phyloP scores from a whole-genome alignment of 192 early-diverging fungal genomes.

The Entomortierella chlamydospora region DNA sequence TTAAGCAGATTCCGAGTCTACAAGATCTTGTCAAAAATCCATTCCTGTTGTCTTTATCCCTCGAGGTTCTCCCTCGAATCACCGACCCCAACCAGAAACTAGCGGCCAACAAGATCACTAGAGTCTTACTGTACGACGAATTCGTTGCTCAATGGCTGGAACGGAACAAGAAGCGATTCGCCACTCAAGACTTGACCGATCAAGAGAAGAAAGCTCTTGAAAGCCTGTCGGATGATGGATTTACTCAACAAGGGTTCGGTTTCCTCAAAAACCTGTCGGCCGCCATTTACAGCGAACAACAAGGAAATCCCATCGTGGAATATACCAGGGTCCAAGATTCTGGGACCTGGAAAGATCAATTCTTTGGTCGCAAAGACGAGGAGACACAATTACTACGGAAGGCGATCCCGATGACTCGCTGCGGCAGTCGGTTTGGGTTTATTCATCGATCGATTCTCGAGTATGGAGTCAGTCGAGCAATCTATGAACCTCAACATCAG shows the following conservation, averaged over 20 bases:
- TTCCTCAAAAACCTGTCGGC: background rate
- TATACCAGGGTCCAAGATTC: background rate
- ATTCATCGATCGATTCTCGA: background rate
- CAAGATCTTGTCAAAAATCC: constrained; percentile 2
- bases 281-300: background rate
- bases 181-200: background rate
- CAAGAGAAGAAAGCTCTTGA: background rate
- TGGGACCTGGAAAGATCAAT: background rate
- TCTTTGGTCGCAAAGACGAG: too few relatives aligned
- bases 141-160: constrained; percentile 1
- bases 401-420: background rate
- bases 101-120: background rate
- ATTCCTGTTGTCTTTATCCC: background rate
- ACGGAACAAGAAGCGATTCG: background rate
- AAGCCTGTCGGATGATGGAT: background rate
- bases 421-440: background rate
- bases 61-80: constrained; percentile 1
- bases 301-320: background rate
- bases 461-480: background rate
- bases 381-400: background rate
- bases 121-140: constrained; percentile 4
- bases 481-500: too few relatives aligned
- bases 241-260: background rate
- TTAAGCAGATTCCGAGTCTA: background rate
- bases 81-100: background rate